Evolutionary conservation across 345 rosid species (phyloP), one percentile per base, ranked within the genome.

Genomic region (Fremontodendron californicum): DNA sequence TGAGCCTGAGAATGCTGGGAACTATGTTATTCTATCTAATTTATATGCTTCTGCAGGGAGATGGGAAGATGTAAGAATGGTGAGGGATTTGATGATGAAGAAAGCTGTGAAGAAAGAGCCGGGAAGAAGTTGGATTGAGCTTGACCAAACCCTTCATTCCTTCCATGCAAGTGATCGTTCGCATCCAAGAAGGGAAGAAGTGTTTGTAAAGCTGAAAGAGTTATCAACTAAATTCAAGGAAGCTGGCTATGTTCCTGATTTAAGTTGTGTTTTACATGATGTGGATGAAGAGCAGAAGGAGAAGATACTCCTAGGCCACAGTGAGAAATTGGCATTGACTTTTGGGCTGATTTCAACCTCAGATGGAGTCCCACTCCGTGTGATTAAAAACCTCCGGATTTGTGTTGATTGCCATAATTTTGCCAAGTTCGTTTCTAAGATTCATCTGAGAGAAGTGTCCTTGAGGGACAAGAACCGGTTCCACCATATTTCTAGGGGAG

Each of bases 251-350:
- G 86, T 86, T 79, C 92, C 96, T 39, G 94, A 95, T 71, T 76
- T 85, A 83, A 93, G 93, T 77, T 93, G 92, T 73, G 97, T 90
- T 71, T 75, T 95, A 54, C 80, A 91, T 73, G 98, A 93, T 55
- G 94, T 95, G 75, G 98, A 95, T 49, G 92, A 92, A 39, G 98
- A 92, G 82, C 97, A 95, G 85, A 95, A 95, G 87, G 97, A 90
- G 92, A 93, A 85, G 82, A 88, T 89, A 83, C 84, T 95, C 7
- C 79, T 85, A 19, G 93, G 88, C 61, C 99, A 95, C 77, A 95
- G 94, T 78, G 99, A 95, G 85, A 95, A 93, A 80, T 85, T 93
- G 67, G 97, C 98, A 62, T 67, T 90, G 88, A 90, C 98, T 64
- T 91, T 89, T 61, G 97, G 92, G 45, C 77, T 95, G 74, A 84